These are phyloP conservation scores for Silene latifolia DNA, from an alignment of 148 eudicot species.

Conservation along the genomic window DNA sequence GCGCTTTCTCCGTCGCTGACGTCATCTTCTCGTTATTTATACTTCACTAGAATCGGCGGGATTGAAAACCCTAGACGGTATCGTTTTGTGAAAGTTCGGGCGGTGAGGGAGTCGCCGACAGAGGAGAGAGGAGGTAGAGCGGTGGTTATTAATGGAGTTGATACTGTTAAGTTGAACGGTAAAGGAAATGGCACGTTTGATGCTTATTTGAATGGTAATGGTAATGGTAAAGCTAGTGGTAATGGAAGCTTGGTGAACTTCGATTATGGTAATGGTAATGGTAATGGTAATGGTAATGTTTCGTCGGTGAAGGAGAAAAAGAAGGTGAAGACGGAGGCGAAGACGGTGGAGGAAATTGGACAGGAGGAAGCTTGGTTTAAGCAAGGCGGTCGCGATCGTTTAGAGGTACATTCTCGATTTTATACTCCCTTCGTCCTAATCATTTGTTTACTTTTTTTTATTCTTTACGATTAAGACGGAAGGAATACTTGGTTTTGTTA, in stretches of 20 bases:
- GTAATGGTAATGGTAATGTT: constrained; percentile 33
- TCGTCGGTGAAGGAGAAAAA: constrained; percentile 33
- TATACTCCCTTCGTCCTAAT: background rate
- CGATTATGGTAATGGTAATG: constrained; percentile 51
- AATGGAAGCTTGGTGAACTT: constrained; percentile 47
- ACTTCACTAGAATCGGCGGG: constrained; percentile 15
- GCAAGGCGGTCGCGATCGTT: constrained; percentile 34
- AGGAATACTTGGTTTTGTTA: too few relatives aligned
- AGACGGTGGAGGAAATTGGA: constrained; percentile 84
- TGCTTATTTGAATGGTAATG: constrained; percentile 30
- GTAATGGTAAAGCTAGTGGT: constrained; percentile 27
- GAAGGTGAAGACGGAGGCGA: constrained; percentile 26
- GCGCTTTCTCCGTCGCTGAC: constrained; percentile 36
- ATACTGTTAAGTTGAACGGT: constrained; percentile 30
- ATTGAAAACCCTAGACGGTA: constrained; percentile 9
- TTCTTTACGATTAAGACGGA: too few relatives aligned
- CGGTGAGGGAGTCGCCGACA: constrained; percentile 33
- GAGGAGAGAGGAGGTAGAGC: constrained; percentile 46
- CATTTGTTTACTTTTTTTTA: background rate
- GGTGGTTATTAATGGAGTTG: constrained; percentile 32
- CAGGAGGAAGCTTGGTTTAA: constrained; percentile 99
- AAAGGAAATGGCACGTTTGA: constrained; percentile 35
- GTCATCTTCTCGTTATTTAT: constrained; percentile 17
- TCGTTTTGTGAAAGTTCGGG: constrained; percentile 25
- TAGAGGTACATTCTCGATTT: constrained; percentile 51